These are phyloP conservation scores for Selenicereus undatus DNA, from an alignment of 148 eudicot species.

Conservation along the genomic window DNA sequence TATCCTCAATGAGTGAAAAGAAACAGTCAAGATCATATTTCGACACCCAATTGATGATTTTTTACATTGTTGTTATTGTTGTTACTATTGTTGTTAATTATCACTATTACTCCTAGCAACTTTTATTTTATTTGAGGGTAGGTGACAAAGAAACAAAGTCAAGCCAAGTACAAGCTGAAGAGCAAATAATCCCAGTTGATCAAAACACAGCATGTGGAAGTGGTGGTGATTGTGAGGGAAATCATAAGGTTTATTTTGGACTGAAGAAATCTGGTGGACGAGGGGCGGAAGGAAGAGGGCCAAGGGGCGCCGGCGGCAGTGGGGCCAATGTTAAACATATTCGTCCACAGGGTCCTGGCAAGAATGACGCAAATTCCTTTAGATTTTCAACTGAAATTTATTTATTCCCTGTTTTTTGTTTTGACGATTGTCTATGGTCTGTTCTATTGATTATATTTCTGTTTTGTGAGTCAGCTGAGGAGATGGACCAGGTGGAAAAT, in stretches of 20 bases:
- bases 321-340: slow-evolving; percentile 4
- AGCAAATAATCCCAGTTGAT: not conserved
- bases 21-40: no score
- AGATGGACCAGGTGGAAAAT: not conserved
- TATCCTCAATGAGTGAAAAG: no score
- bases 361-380: slow-evolving; percentile 6
- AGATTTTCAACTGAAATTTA: no score
- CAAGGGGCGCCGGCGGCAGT: slow-evolving; percentile 4
- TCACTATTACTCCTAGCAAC: not conserved
- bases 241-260: no score
- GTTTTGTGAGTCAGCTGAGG: no score
- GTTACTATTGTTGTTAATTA: no score
- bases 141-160: slow-evolving; percentile 6
- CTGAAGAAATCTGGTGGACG: slow-evolving; percentile 18
- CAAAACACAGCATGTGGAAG: no score
- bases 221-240: no score
- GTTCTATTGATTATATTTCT: no score
- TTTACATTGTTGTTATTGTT: not conserved
- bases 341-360: not conserved
- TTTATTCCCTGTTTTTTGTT: no score
- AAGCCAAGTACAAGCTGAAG: not conserved
- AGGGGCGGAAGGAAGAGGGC: not conserved
- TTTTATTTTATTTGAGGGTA: not conserved
- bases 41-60: no score
- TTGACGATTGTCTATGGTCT: no score